These are phyloP conservation scores for Apostasia shenzhenica DNA, from an alignment of 106 monocot genomes.

Conservation along the genomic window DNA sequence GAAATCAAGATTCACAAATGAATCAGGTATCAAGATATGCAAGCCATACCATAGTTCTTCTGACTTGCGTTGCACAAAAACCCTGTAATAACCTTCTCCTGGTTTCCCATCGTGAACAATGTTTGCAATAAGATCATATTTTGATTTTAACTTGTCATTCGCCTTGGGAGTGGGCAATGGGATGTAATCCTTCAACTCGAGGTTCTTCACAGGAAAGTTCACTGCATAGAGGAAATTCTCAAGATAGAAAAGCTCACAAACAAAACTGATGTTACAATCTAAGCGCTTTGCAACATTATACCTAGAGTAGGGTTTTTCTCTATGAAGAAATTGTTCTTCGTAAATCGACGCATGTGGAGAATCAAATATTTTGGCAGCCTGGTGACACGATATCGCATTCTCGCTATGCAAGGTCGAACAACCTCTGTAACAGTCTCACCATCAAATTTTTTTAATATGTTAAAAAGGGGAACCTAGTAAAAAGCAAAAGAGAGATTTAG, in stretches of 20 bases:
- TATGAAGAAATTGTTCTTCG: conserved; percentile 93
- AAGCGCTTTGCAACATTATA: conserved; percentile 9
- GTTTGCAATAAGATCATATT: conserved; percentile 98
- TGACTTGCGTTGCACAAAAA: conserved; percentile 87
- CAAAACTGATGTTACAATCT: neutral
- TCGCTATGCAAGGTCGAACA: conserved; percentile 81
- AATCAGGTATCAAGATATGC: conserved; percentile 11
- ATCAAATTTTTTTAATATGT: conserved; percentile 99
- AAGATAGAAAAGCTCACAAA: neutral
- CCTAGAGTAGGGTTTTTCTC: conserved; percentile 99
- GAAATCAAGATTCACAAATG: neutral
- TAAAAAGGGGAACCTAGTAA: conserved; percentile 85
- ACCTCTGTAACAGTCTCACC: conserved; percentile 98
- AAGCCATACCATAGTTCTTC: conserved; percentile 61
- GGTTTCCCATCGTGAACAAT: conserved; percentile 99
- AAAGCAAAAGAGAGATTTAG: neutral
- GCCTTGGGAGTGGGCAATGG: conserved; percentile 64
- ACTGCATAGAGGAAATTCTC: conserved; percentile 30
- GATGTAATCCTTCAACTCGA: conserved; percentile 96
- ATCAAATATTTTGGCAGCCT: conserved; percentile 91
- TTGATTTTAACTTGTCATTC: conserved; percentile 66
- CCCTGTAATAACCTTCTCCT: conserved; percentile 87
- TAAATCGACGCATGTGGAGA: conserved; percentile 96
- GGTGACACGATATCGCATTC: conserved; percentile 92
- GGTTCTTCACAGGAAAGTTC: conserved; percentile 98